phyloP scores from a whole-genome alignment of 1,284 basidiomycete species.

The Microbotryum intermedium region DNA sequence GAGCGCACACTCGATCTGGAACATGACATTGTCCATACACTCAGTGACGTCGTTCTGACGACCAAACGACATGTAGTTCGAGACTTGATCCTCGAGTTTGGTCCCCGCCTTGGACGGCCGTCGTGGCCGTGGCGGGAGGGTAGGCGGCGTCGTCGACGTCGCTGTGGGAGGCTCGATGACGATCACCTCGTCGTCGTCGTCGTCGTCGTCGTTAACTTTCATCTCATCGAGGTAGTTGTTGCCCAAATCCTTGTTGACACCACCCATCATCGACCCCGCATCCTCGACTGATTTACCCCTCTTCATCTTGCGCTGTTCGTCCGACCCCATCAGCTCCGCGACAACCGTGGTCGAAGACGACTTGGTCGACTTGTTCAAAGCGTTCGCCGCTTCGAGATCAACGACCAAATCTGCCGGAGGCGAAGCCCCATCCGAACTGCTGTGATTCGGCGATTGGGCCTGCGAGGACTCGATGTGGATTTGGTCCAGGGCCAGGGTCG shows the following conservation, averaged over 20 bases:
- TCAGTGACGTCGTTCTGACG: conserved; percentile 92
- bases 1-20: conserved; percentile 90
- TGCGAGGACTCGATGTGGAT: too few relatives aligned
- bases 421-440: too few relatives aligned
- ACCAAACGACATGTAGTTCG: conserved; percentile 74
- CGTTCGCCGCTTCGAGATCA: too few relatives aligned
- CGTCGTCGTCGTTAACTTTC: neutral
- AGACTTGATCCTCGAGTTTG: conserved; percentile 20
- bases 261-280: too few relatives aligned
- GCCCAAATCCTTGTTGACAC: neutral
- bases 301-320: too few relatives aligned
- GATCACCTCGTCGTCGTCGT: conserved; percentile 5
- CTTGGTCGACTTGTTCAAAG: too few relatives aligned
- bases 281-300: too few relatives aligned
- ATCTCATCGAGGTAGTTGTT: neutral
- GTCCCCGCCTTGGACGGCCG: neutral
- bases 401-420: too few relatives aligned
- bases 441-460: too few relatives aligned
- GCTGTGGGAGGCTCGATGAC: neutral
- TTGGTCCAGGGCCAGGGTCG: too few relatives aligned
- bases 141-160: neutral
- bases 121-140: neutral
- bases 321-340: too few relatives aligned
- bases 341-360: too few relatives aligned
- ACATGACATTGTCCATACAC: conserved; percentile 98